Evolutionary conservation across 2,329 filamentous ascomycete genomes (phyloP).

Genomic region (Corinectria fuckeliana): DNA sequence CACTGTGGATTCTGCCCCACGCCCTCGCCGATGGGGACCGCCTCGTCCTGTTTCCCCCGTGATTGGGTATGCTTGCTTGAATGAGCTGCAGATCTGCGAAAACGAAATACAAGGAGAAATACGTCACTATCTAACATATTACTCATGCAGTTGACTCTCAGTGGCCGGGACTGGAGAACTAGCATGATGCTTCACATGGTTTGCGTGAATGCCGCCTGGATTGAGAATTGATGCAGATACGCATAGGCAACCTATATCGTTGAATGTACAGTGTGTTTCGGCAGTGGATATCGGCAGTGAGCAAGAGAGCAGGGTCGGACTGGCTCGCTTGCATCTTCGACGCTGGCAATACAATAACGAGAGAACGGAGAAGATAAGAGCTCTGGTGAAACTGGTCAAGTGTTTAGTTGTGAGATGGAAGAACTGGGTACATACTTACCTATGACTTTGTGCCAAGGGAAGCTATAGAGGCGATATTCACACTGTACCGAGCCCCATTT

Average conservation of each 20-base stretch:
- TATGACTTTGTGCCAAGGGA: neutral
- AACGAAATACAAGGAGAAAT: too few relatives aligned
- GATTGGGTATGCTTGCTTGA: too few relatives aligned
- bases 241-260: too few relatives aligned
- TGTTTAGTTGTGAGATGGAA: neutral
- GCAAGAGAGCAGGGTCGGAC: neutral
- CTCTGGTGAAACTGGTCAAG: neutral
- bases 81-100: too few relatives aligned
- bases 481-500: neutral
- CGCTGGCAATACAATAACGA: neutral
- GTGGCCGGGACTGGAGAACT: neutral
- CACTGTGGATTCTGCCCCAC: too few relatives aligned
- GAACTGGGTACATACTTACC: neutral
- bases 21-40: too few relatives aligned
- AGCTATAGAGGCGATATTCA: too few relatives aligned
- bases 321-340: neutral
- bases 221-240: neutral
- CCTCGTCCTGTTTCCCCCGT: too few relatives aligned
- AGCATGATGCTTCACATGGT: neutral
- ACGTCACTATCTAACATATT: too few relatives aligned
- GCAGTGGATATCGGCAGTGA: neutral
- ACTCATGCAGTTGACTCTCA: neutral
- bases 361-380: too few relatives aligned
- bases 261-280: too few relatives aligned
- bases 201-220: neutral